Evolutionary conservation across 441 rosid species (phyloP).

Genomic region (Pelargonium exstipulatum): DNA sequence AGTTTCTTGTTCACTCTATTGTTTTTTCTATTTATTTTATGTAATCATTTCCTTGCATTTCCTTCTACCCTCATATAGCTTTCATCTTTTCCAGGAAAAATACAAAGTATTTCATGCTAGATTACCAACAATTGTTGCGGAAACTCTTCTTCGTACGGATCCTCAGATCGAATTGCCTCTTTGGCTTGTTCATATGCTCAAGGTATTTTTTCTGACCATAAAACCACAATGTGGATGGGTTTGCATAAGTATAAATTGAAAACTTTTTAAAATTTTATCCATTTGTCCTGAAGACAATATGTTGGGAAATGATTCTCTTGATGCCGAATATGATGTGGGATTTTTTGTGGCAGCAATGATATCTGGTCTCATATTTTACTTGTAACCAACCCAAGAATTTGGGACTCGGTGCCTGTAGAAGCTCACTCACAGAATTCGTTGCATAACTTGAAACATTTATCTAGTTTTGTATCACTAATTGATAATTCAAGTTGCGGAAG

Average conservation of each 20-base stretch:
- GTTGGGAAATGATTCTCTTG: too few species aligned
- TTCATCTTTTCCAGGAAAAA: slow-evolving; percentile 53
- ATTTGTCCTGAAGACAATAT: too few species aligned
- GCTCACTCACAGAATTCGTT: too few species aligned
- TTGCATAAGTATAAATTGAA: neutral
- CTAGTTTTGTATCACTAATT: too few species aligned
- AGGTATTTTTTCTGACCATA: slow-evolving; percentile 44
- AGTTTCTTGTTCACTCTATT: slow-evolving; percentile 3
- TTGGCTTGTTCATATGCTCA: slow-evolving; percentile 91
- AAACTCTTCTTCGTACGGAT: slow-evolving; percentile 79
- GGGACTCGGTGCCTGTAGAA: too few species aligned
- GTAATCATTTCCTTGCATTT: slow-evolving; percentile 1
- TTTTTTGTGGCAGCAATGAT: too few species aligned
- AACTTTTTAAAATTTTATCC: too few species aligned
- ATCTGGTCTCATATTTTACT: too few species aligned
- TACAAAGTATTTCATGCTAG: slow-evolving; percentile 66
- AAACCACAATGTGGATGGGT: neutral
- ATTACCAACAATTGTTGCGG: slow-evolving; percentile 78
- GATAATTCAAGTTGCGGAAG: too few species aligned
- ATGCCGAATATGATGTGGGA: too few species aligned
- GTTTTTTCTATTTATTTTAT: neutral
- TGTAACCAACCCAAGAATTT: too few species aligned
- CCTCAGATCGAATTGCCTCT: slow-evolving; percentile 83
- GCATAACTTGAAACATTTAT: too few species aligned
- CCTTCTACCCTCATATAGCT: slow-evolving; percentile 8